These are phyloP conservation scores for Penicillium odoratum DNA, from an alignment of 495 filamentous ascomycete genomes.

Conservation along the genomic window DNA sequence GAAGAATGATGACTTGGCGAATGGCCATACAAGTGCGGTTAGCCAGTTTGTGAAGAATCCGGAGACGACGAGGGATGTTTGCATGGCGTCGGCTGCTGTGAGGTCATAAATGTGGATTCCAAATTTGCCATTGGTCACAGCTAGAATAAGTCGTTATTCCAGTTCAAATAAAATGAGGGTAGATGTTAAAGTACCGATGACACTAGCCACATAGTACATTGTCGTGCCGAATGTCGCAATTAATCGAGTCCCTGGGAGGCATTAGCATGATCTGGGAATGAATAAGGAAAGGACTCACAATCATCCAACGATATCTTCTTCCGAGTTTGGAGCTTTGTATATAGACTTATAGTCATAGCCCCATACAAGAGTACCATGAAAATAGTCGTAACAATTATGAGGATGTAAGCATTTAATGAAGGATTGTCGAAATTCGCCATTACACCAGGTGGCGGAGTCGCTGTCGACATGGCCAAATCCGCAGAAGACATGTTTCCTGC, in stretches of 20 bases:
- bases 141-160: not conserved
- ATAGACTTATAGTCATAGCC: not conserved
- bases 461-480: not conserved
- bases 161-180: too few species aligned
- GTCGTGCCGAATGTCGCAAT: not conserved
- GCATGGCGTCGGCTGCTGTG: not conserved
- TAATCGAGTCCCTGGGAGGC: not conserved
- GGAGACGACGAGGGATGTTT: not conserved
- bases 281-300: not conserved
- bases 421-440: not conserved
- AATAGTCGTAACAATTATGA: not conserved
- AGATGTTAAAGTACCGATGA: not conserved
- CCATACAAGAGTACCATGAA: not conserved
- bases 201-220: not conserved
- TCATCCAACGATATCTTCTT: not conserved
- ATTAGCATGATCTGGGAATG: not conserved
- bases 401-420: not conserved
- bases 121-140: not conserved
- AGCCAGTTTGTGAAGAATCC: not conserved
- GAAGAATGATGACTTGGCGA: not conserved
- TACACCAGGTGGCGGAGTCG: not conserved
- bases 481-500: not conserved
- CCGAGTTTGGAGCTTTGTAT: not conserved
- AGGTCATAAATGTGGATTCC: not conserved
- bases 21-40: not conserved